Conservation (phyloP, 139 green algal genomes). For the Deuterostichococcus epilithicus region DNA sequence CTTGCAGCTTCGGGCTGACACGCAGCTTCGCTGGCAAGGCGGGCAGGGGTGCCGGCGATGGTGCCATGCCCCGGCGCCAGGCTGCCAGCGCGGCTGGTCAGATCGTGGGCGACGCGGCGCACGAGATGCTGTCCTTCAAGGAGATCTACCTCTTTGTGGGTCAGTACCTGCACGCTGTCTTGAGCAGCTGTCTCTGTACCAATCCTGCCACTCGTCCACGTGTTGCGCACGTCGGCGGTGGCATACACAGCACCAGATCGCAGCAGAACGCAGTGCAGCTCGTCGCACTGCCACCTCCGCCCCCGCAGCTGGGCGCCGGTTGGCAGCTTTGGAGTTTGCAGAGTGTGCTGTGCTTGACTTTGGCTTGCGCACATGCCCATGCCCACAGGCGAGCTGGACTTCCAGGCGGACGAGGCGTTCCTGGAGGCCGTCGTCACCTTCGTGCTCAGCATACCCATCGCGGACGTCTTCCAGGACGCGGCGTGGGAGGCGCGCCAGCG, state of each 20-base stretch:
- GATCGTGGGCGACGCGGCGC: background rate
- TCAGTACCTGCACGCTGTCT: background rate
- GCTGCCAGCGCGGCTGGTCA: too few relatives aligned
- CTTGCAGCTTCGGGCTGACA: background rate
- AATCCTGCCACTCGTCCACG: too few relatives aligned
- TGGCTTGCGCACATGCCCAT: too few relatives aligned
- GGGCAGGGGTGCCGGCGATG: background rate
- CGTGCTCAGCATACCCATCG: constrained; percentile 58
- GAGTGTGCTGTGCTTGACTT: too few relatives aligned
- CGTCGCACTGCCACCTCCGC: too few relatives aligned
- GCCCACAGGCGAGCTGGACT: constrained; percentile 21
- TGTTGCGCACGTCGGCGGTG: too few relatives aligned
- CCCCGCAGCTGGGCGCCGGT: too few relatives aligned
- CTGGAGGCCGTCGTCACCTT: constrained; percentile 73
- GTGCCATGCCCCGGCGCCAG: background rate
- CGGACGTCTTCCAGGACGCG: constrained; percentile 63
- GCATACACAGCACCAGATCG: too few relatives aligned
- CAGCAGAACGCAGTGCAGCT: too few relatives aligned
- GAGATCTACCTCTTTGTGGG: constrained; percentile 46
- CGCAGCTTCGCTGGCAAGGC: background rate
- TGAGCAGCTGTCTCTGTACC: too few relatives aligned
- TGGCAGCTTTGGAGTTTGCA: too few relatives aligned
- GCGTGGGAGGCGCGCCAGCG: constrained; percentile 60
- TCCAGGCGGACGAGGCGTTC: constrained; percentile 62
- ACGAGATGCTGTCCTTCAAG: constrained; percentile 74